Base-by-base conservation (phyloP, 179 eudicot species). In the Beta macrorhiza region DNA sequence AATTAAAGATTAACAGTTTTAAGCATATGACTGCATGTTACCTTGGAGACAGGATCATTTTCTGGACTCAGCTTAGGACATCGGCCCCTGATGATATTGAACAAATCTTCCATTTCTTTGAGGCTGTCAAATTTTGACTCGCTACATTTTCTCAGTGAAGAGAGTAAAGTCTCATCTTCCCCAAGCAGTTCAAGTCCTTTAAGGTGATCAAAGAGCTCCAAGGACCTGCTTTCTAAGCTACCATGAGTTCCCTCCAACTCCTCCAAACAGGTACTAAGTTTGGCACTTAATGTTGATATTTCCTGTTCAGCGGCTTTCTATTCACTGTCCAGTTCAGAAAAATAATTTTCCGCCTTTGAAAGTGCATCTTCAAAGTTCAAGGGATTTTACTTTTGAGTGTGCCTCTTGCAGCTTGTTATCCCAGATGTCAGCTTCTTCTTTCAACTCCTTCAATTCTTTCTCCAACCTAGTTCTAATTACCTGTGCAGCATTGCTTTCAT, bases 211-310 rank as follows among this genome's bases (percentile, higher is more conserved):
- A 89, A 86, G 51, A 96, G 87, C 86, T 90, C 92, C 53, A 85
- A 47, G 78, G 92, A 88, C 85, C 86, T 85, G 84, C 84, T 90
- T 72, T 89, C 85, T 68, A 86, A 76, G 82, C 83, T 91, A 69
- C 90, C 93, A 82, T 78, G 83, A 70, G 85, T 85, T 78, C 91
- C 97, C 82, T 90, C 88, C 85, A 94, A 88, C 87, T 91, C 97
- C 86, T 94, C 92, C 89, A 89, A 88, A 78, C 97, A 91, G 9
- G 87, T 83, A 79, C 87, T 87, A 72, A 97, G 82, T 89, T 89
- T 92, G 79, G 89, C 78, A 80, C 51, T 92, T 44, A 96, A 87
- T 51, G 86, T 79, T 64, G 79, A 78, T 72, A 91, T 84, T 86
- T 96, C 97, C 79, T 87, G 84, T 77, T 92, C 93, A 64, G 77